Base-by-base conservation (phyloP, 1,284 basidiomycete genomes). In the Malassezia obtusa region DNA sequence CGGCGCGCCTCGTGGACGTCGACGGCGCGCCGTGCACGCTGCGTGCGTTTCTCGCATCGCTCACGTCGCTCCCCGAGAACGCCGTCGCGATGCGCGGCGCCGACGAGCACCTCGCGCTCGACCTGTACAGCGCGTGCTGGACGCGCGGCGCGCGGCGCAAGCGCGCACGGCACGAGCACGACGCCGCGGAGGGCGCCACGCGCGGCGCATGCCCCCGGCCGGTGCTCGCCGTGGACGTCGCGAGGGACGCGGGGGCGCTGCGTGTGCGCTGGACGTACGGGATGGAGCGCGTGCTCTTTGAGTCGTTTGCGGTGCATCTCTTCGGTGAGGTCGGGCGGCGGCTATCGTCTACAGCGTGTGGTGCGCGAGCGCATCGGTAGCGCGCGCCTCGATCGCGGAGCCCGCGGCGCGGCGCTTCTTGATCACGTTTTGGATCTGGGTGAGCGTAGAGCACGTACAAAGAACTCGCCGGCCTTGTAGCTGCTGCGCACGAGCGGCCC, bases 401-500 rank as follows among this genome's bases (percentile, higher is more conserved):
- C 48, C 44, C 25, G 26, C 31, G 22, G 33, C 52, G 52, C 43
- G 53, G 17, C 68, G 58, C 43, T 62, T 51, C 35, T 67, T 56
- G 30, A 71, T 49, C 5, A 71, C 68, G 37, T 71, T 71, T 49
- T 71, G 59, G 58, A 71, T 71, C 52, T 55, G 38, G 17, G 36
- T 47, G 12, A 47, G 44, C n/a, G n/a, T 38, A 37, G n/a, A 19
- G 6, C 15, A 55, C 54, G 52, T 45, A 69, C 47, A 36, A 77
- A 68, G 44, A 76, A 67, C 62, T 77, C 74, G 39, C 76, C 76
- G 8, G 75, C 91, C 84, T 96, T 96, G 77, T 98, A 99, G 67
- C 87, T 90, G 70, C 89, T 92, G 54, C 94, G 80, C 26, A 99
- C 92, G 22, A 98, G 78, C 8, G 94, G 94, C 0, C 94, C 94